These are phyloP conservation scores for Medicago lupulina DNA, from an alignment of 306 rosid genomes.

Conservation along the genomic window DNA sequence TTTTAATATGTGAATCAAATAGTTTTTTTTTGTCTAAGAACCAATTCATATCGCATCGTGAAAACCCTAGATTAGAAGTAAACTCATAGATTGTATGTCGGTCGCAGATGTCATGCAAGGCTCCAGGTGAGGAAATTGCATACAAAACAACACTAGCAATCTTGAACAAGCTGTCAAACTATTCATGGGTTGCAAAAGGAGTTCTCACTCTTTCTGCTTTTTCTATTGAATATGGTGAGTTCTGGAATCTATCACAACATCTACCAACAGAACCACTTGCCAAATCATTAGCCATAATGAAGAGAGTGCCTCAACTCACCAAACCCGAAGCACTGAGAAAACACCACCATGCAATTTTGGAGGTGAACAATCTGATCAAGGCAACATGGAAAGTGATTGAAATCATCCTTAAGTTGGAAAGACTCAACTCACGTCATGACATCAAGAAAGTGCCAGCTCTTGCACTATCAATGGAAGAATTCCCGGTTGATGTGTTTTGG, in stretches of 20 bases:
- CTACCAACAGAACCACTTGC: conserved; percentile 57
- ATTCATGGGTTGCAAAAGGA: conserved; percentile 66
- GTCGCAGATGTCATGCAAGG: conserved; percentile 54
- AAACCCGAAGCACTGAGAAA: conserved; percentile 44
- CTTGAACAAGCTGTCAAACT: conserved; percentile 52
- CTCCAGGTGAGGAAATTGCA: conserved; percentile 55
- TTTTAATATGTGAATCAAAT: too few species aligned
- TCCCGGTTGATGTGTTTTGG: conserved; percentile 62
- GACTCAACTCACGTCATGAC: conserved; percentile 2
- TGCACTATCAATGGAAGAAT: not conserved
- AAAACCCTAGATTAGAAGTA: too few species aligned
- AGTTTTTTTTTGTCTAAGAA: too few species aligned
- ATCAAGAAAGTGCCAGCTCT: conserved; percentile 21
- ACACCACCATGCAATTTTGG: conserved; percentile 48
- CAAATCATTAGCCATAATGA: conserved; percentile 60
- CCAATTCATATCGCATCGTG: too few species aligned
- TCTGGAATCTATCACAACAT: conserved; percentile 62
- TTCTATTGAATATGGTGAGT: conserved; percentile 67
- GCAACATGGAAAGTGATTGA: conserved; percentile 56
- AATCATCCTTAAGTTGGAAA: conserved; percentile 50
- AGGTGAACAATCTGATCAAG: conserved; percentile 55
- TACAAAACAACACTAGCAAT: conserved; percentile 60
- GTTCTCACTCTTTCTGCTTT: conserved; percentile 74
- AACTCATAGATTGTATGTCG: too few species aligned
- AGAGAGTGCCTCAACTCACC: conserved; percentile 55